phyloP scores from a whole-genome alignment of 2,329 filamentous ascomycete species.

The Alternaria gansuensis region DNA sequence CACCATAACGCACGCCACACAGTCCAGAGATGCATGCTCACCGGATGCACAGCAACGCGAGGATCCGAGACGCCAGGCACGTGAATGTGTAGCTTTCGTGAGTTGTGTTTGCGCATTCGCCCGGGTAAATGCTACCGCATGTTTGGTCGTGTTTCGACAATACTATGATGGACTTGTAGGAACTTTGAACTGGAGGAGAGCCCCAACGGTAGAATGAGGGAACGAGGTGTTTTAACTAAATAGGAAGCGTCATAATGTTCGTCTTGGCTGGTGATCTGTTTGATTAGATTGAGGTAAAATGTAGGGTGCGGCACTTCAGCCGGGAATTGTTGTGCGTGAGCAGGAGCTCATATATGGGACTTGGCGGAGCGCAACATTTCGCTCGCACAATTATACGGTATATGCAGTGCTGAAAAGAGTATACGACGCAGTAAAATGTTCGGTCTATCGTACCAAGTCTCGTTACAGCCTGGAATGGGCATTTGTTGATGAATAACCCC shows the following conservation, averaged over 20 bases:
- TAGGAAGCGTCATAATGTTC: neutral
- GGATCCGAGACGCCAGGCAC: neutral
- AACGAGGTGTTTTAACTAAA: rapidly evolving
- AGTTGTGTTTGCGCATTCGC: neutral
- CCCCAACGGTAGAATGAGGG: neutral
- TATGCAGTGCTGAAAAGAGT: neutral
- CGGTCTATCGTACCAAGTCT: neutral
- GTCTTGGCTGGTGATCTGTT: neutral
- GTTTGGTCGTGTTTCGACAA: neutral
- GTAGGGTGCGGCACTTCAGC: neutral
- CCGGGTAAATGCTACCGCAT: neutral
- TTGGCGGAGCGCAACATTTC: neutral
- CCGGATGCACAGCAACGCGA: neutral
- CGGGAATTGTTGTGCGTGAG: neutral
- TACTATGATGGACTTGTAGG: neutral
- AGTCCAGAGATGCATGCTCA: neutral
- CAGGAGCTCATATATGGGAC: neutral
- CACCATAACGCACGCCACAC: neutral
- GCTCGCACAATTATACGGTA: neutral
- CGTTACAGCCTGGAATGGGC: neutral
- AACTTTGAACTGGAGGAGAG: neutral
- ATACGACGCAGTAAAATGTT: neutral
- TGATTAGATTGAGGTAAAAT: neutral
- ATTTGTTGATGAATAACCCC: neutral
- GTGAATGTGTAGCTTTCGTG: neutral